Percentiles rank a stretch among this genome's conserved stretches.
These are phyloP conservation scores for Neurospora sp. DNA, from an alignment of 495 filamentous ascomycete genomes.

Conservation along the genomic window DNA sequence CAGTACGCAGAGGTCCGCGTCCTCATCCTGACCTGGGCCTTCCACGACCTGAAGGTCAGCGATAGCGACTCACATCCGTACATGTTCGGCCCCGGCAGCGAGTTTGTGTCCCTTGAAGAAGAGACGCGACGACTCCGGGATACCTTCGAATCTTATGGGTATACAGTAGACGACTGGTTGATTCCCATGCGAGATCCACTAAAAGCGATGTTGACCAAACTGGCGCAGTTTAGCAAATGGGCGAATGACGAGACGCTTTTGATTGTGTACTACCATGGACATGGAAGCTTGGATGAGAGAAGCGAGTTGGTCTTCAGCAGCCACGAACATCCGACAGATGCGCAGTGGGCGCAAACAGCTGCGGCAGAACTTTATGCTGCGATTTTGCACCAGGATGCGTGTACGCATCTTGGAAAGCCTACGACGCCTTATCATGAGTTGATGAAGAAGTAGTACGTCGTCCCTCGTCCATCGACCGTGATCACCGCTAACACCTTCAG, in stretches of 20 bases:
- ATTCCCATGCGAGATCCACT: slow-evolving; percentile 20
- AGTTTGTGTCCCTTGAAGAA: slow-evolving; percentile 24
- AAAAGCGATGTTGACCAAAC: slow-evolving; percentile 4
- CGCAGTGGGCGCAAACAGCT: slow-evolving; percentile 19
- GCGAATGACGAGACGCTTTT: slow-evolving; percentile 21
- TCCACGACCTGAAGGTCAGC: slow-evolving; percentile 20
- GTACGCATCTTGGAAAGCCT: slow-evolving; percentile 6
- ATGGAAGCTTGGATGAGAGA: slow-evolving; percentile 22
- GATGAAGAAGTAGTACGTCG: slow-evolving; percentile 25
- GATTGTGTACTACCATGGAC: slow-evolving; percentile 26
- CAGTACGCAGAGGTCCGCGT: slow-evolving; percentile 20
- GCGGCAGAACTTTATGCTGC: slow-evolving; percentile 25
- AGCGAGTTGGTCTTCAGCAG: slow-evolving; percentile 28
- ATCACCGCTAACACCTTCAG: slow-evolving; percentile 4
- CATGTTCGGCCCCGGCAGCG: slow-evolving; percentile 13
- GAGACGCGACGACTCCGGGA: slow-evolving; percentile 20
- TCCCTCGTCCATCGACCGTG: background rate
- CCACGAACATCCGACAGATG: slow-evolving; percentile 23
- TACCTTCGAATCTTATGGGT: slow-evolving; percentile 20
- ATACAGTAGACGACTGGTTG: slow-evolving; percentile 15
- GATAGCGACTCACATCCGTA: slow-evolving; percentile 5
- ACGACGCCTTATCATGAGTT: slow-evolving; percentile 8
- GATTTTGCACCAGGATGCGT: slow-evolving; percentile 10
- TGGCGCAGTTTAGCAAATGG: slow-evolving; percentile 15
- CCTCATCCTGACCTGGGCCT: slow-evolving; percentile 24